A percentile compares a stretch with the other conserved stretches of the same genome.
Conservation (phyloP, 345 rosid genomes). For the Eucalyptus grandis region DNA sequence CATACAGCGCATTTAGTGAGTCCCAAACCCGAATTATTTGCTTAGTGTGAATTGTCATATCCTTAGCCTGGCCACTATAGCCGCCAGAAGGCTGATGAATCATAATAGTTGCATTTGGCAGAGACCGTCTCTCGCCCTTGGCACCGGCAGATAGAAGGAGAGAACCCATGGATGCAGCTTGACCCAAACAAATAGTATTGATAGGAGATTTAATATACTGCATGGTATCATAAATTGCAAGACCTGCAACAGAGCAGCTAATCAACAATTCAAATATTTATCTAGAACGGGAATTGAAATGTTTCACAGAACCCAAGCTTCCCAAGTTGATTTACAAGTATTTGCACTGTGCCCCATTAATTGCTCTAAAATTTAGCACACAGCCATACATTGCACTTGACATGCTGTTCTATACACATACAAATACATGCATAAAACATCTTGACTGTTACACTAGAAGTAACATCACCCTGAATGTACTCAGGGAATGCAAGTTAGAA, state of each 20-base stretch:
- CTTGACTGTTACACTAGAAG: not conserved
- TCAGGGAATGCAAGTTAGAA: not conserved
- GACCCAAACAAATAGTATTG: conserved; percentile 88
- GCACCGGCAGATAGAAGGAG: conserved; percentile 92
- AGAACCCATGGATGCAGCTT: conserved; percentile 99
- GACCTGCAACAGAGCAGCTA: conserved; percentile 30
- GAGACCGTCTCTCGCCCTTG: conserved; percentile 83
- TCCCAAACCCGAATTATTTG: conserved; percentile 97
- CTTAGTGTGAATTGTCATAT: conserved; percentile 84
- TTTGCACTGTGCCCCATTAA: not conserved
- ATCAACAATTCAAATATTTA: not conserved
- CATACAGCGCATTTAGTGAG: conserved; percentile 56
- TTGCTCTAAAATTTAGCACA: not conserved
- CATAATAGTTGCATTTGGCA: conserved; percentile 92
- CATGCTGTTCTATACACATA: not conserved
- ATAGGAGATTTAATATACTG: conserved; percentile 90
- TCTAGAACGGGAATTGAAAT: not conserved
- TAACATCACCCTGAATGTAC: not conserved
- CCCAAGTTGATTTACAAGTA: not conserved
- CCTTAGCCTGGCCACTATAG: conserved; percentile 93
- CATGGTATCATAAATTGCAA: conserved; percentile 97
- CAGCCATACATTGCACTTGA: not conserved
- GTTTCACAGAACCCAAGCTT: not conserved
- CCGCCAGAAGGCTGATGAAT: conserved; percentile 99
- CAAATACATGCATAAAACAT: not conserved